A percentile compares a stretch with the other conserved stretches of the same genome.
These are phyloP conservation scores for Monosporozyma siamensis DNA, from an alignment of 805 yeast genomes.

Conservation along the genomic window DNA sequence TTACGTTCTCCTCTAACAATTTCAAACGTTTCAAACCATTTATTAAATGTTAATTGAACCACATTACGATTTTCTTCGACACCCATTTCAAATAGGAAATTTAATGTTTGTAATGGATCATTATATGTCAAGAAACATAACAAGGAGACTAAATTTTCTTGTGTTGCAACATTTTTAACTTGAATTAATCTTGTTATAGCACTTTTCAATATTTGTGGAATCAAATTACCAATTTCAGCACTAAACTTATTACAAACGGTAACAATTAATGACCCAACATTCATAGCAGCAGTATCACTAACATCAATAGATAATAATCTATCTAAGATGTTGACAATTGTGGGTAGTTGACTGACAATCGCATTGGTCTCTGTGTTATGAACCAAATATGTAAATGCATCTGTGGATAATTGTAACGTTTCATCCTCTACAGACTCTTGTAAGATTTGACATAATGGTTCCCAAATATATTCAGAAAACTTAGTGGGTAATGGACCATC, in stretches of 20 bases:
- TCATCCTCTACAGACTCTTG: constrained; percentile 57
- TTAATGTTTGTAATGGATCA: constrained; percentile 54
- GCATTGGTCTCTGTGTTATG: constrained; percentile 28
- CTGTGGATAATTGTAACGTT: constrained; percentile 67
- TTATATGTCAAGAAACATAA: constrained; percentile 60
- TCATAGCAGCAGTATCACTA: constrained; percentile 74
- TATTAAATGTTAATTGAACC: constrained; percentile 50
- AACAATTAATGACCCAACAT: constrained; percentile 57
- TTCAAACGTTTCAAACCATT: constrained; percentile 80
- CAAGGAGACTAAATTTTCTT: constrained; percentile 68
- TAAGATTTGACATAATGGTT: constrained; percentile 24
- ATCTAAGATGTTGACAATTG: constrained; percentile 44
- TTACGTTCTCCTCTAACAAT: constrained; percentile 69
- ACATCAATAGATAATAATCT: constrained; percentile 61
- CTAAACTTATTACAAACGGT: constrained; percentile 49
- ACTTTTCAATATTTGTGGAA: constrained; percentile 57
- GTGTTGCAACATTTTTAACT: constrained; percentile 62
- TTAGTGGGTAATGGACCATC: constrained; percentile 22
- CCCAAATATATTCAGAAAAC: constrained; percentile 19
- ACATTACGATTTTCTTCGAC: constrained; percentile 33
- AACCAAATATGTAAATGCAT: constrained; percentile 56
- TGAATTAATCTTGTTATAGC: constrained; percentile 56
- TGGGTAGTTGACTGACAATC: constrained; percentile 11
- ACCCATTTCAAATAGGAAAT: constrained; percentile 42
- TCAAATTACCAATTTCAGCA: constrained; percentile 28